Base-by-base conservation (phyloP, 495 filamentous ascomycete genomes). In the Aspergillus nidulans region DNA sequence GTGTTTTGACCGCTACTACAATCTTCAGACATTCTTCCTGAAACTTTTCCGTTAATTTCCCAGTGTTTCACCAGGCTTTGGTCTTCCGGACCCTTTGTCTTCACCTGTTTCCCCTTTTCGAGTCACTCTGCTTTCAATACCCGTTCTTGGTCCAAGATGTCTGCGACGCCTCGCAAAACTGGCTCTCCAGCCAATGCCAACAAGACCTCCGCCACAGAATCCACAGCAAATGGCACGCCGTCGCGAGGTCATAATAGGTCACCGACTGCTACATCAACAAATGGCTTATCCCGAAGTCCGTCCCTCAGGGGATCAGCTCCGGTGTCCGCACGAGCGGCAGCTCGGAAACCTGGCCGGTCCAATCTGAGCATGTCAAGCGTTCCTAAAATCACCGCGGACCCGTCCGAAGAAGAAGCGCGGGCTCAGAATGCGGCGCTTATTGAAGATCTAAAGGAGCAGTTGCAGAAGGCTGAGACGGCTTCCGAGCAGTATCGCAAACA, bases 401-500 rank as follows among this genome's bases (percentile, higher is more conserved):
- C 83, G 36, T 73, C 72, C 49, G 80, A 83, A 30, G 82, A 85
- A 52, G 84, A 86, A 46, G 81, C 79, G 43, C 78, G 78, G 52
- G 84, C 82, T 16, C 81, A 97, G 69, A 87, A 85, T 48, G 82
- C 90, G 19, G 85, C 89, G 4, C 73, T 91, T 38, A 79, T 97
- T 41, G 90, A 95, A 40, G 94, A 98, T 55, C 69, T 97, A 39
- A 89, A 89, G 61, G 84, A 85, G 49, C 80, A 91, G 34, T 74
- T 97, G 38, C 81, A 86, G 62, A 90, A 88, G 65, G 87, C 91
- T 13, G 92, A 97, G 67, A 79, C 70, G 4, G 79, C 81, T 16
- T 87, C 88, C 9, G 90, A 95, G 59, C 85, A 94, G 57, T 87
- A 86, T 62, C 84, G 84, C 69, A 90, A 90, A 60, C 90, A 97